A percentile compares a stretch with the other conserved stretches of the same genome.
These are phyloP conservation scores for Cyberlindnera amylophila DNA, from an alignment of 805 yeast genomes.

Conservation along the genomic window DNA sequence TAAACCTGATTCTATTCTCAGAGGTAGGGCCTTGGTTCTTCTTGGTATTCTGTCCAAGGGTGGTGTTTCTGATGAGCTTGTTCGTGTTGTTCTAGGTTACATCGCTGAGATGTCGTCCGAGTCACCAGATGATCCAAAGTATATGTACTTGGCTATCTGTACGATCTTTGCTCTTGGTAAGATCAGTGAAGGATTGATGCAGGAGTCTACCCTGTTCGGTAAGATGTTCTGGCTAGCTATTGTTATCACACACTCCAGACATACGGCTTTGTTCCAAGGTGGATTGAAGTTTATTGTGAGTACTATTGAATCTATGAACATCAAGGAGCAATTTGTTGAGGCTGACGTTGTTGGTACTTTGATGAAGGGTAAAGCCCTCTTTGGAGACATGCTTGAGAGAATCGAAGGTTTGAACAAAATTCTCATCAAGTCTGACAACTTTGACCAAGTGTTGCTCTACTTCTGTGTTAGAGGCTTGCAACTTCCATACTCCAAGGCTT, in stretches of 20 bases:
- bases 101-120: slow-evolving; percentile 31
- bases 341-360: slow-evolving; percentile 26
- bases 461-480: slow-evolving; percentile 54
- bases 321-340: slow-evolving; percentile 29
- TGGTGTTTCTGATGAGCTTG: slow-evolving; percentile 58
- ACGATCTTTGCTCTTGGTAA: slow-evolving; percentile 39
- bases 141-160: slow-evolving; percentile 28
- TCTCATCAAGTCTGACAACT: slow-evolving; percentile 39
- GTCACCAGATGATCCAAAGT: slow-evolving; percentile 24
- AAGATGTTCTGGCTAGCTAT: slow-evolving; percentile 38
- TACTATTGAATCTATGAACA: slow-evolving; percentile 31
- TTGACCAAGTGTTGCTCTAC: slow-evolving; percentile 48
- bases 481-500: slow-evolving; percentile 50
- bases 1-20: slow-evolving; percentile 51
- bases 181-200: slow-evolving; percentile 35
- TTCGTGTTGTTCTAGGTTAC: slow-evolving; percentile 34
- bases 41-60: slow-evolving; percentile 64
- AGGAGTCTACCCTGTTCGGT: slow-evolving; percentile 28
- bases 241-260: slow-evolving; percentile 30
- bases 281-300: slow-evolving; percentile 37
- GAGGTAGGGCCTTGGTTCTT: slow-evolving; percentile 63
- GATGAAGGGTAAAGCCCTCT: slow-evolving; percentile 27
- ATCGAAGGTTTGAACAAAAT: slow-evolving; percentile 42
- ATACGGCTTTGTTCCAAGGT: slow-evolving; percentile 36
- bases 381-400: slow-evolving; percentile 39